Base-by-base conservation (phyloP, 179 eudicot genomes). In the Heliamphora pulchella region DNA sequence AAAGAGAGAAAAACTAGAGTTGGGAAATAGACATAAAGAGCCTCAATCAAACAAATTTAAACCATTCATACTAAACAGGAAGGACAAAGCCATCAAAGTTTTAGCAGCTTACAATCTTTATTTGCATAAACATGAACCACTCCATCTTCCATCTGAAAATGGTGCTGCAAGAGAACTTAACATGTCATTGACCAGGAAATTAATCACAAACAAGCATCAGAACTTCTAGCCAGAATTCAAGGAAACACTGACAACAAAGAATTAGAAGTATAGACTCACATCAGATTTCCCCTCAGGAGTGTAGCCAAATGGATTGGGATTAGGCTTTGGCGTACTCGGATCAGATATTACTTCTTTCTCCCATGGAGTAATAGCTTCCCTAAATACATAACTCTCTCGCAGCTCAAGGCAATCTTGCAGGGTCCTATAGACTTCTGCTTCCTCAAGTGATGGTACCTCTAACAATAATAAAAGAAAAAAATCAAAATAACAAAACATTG, bases 61-160 rank as follows among this genome's bases (percentile, higher is more conserved):
- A 48, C 55, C 70, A 71, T 47, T 55, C 83, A 81, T 46, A 11
- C 47, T 48, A 8, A 44, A 74, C 11, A 67, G 47, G 50, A 63
- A 54, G 72, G 31, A 9, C 11, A 67, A 73, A 63, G 57, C 58
- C 54, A 61, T 72, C 79, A 66, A 47, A 39, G 71, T 13, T 64
- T 15, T 47, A 44, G 72, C 74, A 80, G 48, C 98, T 86, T 90
- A 96, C 99, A 86, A 78, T 90, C 89, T 90, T 91, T 90, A 86
- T 86, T 90, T 55, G 91, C 91, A 84, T 94, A 96, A 63, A 96
- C 98, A 80, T 96, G 97, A 81, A 91, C 93, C 76, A 96, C 97
- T 63, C 99, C 99, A 89, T 94, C 99, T 88, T 96, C 99, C 99
- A 94, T 96, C 83, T 91, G 89, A 83, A 94, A 94, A 84, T 89